A percentile compares a stretch with the other conserved stretches of the same genome.
Evolutionary conservation across 331 rosid genomes (phyloP).

Genomic region (Prunus yedoensis): DNA sequence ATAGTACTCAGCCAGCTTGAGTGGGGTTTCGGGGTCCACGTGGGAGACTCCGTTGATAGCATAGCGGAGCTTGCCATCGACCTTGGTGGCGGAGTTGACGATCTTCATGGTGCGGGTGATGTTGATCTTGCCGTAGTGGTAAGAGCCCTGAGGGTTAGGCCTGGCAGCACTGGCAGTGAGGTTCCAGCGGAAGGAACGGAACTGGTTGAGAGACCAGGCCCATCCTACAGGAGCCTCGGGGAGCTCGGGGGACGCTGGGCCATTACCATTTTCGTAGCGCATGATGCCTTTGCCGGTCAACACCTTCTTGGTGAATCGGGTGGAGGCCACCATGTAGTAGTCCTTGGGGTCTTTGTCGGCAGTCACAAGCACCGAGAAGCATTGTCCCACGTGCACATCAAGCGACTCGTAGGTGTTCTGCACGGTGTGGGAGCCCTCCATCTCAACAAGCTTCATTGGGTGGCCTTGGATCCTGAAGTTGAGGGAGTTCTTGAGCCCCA

Average conservation of each 20-base stretch:
- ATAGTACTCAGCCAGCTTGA: constrained; percentile 61
- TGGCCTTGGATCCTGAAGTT: constrained; percentile 64
- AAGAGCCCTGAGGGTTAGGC: constrained; percentile 71
- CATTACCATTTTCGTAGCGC: constrained; percentile 34
- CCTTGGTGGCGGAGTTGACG: constrained; percentile 32
- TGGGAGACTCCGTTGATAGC: constrained; percentile 58
- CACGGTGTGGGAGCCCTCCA: constrained; percentile 60
- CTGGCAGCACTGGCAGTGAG: constrained; percentile 67
- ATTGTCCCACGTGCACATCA: constrained; percentile 64
- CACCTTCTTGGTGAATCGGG: constrained; percentile 44
- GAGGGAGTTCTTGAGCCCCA: constrained; percentile 46
- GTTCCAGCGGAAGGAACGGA: constrained; percentile 63
- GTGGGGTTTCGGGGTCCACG: constrained; percentile 40
- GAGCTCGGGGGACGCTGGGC: constrained; percentile 39
- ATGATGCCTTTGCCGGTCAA: constrained; percentile 36
- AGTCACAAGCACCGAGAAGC: constrained; percentile 51
- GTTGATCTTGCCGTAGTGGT: constrained; percentile 54
- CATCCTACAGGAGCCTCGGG: constrained; percentile 56
- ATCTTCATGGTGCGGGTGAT: constrained; percentile 60
- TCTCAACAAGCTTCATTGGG: constrained; percentile 53
- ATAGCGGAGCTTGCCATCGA: constrained; percentile 44
- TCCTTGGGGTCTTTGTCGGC: constrained; percentile 52
- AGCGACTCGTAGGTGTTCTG: constrained; percentile 55
- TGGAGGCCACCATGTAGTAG: constrained; percentile 61
- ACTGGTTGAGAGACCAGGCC: constrained; percentile 71